phyloP scores from a whole-genome alignment of 2,329 filamentous ascomycete species.

The Aspergillus phoenicis region DNA sequence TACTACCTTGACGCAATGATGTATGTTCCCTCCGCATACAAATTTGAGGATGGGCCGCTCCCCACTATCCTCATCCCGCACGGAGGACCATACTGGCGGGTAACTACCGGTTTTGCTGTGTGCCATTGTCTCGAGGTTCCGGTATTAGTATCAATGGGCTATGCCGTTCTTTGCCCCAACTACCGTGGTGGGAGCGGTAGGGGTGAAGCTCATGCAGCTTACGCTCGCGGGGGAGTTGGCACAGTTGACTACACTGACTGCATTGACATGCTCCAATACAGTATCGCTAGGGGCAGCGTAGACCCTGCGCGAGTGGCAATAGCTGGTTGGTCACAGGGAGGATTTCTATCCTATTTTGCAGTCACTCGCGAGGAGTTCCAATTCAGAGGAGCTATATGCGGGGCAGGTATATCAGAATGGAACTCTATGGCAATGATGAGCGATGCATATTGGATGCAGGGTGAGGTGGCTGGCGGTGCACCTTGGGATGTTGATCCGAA shows the following conservation, averaged over 20 bases:
- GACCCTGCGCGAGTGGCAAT: background rate
- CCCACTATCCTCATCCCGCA: background rate
- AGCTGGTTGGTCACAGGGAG: background rate
- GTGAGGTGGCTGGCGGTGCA: background rate
- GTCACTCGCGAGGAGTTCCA: background rate
- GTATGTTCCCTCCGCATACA: background rate
- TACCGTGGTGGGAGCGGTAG: background rate
- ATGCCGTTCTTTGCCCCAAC: background rate
- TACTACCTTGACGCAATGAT: constrained; percentile 2
- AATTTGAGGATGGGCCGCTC: background rate
- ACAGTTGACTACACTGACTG: background rate
- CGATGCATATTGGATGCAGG: constrained; percentile 1
- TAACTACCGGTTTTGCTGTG: background rate
- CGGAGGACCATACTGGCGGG: background rate
- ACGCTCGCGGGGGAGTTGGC: background rate
- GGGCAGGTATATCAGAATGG: background rate
- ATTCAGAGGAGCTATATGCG: background rate
- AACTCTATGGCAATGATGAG: background rate
- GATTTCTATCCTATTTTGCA: background rate
- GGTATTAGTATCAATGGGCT: background rate
- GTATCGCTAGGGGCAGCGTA: background rate
- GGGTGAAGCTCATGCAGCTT: background rate
- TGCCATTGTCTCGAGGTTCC: constrained; percentile 1
- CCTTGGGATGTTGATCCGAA: background rate
- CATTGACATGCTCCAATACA: background rate